Percentiles rank a stretch among this genome's conserved stretches.
These are phyloP conservation scores for Cryoendolithus antarcticus DNA, from an alignment of 2,329 filamentous ascomycete species.

Conservation along the genomic window DNA sequence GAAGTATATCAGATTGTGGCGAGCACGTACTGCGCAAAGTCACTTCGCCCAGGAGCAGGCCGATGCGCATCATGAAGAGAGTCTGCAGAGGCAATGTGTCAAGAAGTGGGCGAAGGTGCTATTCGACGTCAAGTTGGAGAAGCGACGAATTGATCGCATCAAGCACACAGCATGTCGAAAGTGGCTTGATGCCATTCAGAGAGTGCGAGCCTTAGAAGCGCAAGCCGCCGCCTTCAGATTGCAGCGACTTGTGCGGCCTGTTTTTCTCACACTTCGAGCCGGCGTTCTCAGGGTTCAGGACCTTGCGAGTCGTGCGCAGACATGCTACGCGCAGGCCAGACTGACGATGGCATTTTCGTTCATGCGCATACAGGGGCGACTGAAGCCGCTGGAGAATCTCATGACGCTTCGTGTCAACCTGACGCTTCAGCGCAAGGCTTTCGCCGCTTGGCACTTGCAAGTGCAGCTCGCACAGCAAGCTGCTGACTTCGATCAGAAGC, in stretches of 20 bases:
- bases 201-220: no score
- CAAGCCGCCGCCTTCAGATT: slow-evolving; percentile 5
- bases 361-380: slow-evolving; percentile 27
- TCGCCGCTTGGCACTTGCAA: slow-evolving; percentile 39
- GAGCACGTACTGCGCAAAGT: slow-evolving; percentile 25
- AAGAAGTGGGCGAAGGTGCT: slow-evolving; percentile 8
- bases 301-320: not conserved
- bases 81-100: slow-evolving; percentile 17
- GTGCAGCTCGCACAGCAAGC: slow-evolving; percentile 29
- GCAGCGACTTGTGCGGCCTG: not conserved
- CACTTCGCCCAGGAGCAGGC: slow-evolving; percentile 13
- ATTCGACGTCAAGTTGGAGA: slow-evolving; percentile 13
- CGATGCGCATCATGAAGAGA: slow-evolving; percentile 14
- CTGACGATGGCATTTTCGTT: slow-evolving; percentile 1
- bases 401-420: slow-evolving; percentile 33
- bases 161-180: slow-evolving; percentile 1
- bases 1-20: slow-evolving; percentile 45
- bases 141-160: slow-evolving; percentile 8
- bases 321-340: not conserved
- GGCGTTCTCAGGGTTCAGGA: not conserved
- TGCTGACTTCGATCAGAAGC: slow-evolving; percentile 36
- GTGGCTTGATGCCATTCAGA: not conserved
- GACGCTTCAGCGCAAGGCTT: slow-evolving; percentile 33
- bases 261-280: not conserved
- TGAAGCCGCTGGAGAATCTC: slow-evolving; percentile 30